Evolutionary conservation across 805 yeast genomes (phyloP).

Genomic region (Kazachstania kunashirensis): DNA sequence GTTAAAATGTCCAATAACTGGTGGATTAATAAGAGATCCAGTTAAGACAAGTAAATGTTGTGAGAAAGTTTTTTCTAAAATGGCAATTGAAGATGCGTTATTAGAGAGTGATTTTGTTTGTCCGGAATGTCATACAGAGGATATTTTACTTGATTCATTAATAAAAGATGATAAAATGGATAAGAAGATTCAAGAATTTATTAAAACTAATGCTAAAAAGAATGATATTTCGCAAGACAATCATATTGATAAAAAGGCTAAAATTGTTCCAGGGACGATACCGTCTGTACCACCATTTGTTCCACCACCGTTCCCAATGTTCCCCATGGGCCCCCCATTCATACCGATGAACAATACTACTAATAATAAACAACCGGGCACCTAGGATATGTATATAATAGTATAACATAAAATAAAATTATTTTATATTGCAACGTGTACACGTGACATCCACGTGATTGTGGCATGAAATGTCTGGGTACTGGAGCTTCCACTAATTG

Average conservation of each 20-base stretch:
- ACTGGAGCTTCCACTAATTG: no score
- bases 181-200: slow-evolving; percentile 42
- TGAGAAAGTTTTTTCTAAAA: slow-evolving; percentile 45
- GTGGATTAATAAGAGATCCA: slow-evolving; percentile 57
- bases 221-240: background rate
- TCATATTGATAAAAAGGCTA: slow-evolving; percentile 1
- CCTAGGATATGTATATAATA: no score
- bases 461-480: no score
- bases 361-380: no score
- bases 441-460: no score
- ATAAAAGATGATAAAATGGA: slow-evolving; percentile 52
- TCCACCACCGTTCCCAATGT: slow-evolving; percentile 31
- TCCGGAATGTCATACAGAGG: slow-evolving; percentile 73
- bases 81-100: slow-evolving; percentile 53
- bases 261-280: background rate
- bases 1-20: slow-evolving; percentile 61
- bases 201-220: slow-evolving; percentile 23
- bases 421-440: no score
- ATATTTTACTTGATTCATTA: slow-evolving; percentile 66
- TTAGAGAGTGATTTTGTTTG: slow-evolving; percentile 82
- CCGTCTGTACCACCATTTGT: slow-evolving; percentile 20
- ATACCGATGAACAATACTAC: slow-evolving; percentile 6
- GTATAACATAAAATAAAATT: no score
- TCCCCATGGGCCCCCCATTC: slow-evolving; percentile 30
- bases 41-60: slow-evolving; percentile 78